A percentile compares a stretch with the other conserved stretches of the same genome.
These are phyloP conservation scores for Fusarium austroafricanum DNA, from an alignment of 2,329 filamentous ascomycete species.

Conservation along the genomic window DNA sequence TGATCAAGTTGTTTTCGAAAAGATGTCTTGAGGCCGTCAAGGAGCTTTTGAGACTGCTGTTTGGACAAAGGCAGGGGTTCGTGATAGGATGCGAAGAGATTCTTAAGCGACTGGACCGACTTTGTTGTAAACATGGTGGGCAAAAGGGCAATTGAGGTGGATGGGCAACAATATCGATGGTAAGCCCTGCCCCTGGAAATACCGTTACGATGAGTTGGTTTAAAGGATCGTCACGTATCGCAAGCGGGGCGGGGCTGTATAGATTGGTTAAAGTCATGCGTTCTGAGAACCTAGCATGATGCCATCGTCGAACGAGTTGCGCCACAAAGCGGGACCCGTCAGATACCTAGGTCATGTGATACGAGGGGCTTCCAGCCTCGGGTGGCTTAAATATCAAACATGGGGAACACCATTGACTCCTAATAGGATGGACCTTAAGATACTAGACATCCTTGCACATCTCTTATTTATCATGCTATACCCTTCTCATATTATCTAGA, in stretches of 20 bases:
- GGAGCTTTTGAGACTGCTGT: constrained; percentile 65
- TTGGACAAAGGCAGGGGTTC: constrained; percentile 64
- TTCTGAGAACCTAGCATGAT: constrained; percentile 35
- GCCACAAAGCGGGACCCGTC: constrained; percentile 33
- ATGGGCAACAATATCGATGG: constrained; percentile 26
- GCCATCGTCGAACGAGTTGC: constrained; percentile 44
- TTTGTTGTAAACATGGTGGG: constrained; percentile 54
- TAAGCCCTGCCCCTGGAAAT: constrained; percentile 16
- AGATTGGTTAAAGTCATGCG: constrained; percentile 26
- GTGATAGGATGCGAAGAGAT: constrained; percentile 58
- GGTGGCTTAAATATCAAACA: constrained; percentile 23
- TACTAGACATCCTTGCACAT: not conserved
- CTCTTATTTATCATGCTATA: not conserved
- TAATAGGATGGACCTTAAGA: not conserved
- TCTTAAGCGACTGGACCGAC: constrained; percentile 52
- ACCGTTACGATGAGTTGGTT: not conserved
- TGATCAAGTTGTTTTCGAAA: constrained; percentile 69
- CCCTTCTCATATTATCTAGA: not conserved
- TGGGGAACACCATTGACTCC: not conserved
- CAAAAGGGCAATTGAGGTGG: constrained; percentile 50
- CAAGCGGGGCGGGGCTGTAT: constrained; percentile 6
- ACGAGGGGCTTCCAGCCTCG: constrained; percentile 24
- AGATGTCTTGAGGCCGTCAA: constrained; percentile 66
- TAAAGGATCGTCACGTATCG: constrained; percentile 9
- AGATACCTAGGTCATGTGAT: constrained; percentile 45